Conservation (phyloP, 352 stramenopile genomes). For the Peronospora belbahrii region DNA sequence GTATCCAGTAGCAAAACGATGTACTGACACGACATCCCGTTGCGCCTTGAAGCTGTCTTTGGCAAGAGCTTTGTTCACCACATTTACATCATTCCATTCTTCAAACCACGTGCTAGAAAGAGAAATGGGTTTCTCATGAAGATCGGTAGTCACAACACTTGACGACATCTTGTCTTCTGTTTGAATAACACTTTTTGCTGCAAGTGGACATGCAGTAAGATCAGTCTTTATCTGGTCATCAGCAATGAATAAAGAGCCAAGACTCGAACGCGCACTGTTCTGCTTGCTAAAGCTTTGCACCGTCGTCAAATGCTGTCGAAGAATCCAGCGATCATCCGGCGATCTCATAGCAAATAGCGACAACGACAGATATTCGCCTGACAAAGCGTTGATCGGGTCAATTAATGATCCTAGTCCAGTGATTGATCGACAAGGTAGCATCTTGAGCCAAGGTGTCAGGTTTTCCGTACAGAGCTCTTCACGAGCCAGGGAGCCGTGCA, state of each 20-base stretch:
- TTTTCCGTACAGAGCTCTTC: conserved; percentile 87
- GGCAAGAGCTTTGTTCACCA: conserved; percentile 1
- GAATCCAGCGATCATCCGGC: conserved; percentile 15
- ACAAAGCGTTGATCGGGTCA: conserved; percentile 66
- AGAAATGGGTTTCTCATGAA: conserved; percentile 11
- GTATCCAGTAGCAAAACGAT: conserved; percentile 72
- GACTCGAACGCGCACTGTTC: conserved; percentile 27
- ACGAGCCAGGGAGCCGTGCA: conserved; percentile 60
- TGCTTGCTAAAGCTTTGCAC: conserved; percentile 31
- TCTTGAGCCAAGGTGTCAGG: conserved; percentile 83
- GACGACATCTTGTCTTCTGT: conserved; percentile 20
- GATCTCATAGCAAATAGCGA: conserved; percentile 38
- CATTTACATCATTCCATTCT: conserved; percentile 17
- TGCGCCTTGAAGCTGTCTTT: conserved; percentile 9
- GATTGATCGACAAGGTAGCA: conserved; percentile 68
- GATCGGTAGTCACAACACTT: conserved; percentile 10
- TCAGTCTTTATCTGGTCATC: conserved; percentile 3
- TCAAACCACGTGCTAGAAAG: conserved; percentile 16
- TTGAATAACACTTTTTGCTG: conserved; percentile 29
- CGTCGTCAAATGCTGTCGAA: conserved; percentile 56
- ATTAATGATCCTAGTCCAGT: conserved; percentile 60
- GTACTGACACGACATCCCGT: conserved; percentile 37
- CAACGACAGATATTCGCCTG: conserved; percentile 57
- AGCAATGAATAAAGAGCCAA: conserved; percentile 43
- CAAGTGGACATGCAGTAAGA: conserved; percentile 35